Evolutionary conservation across 2,329 filamentous ascomycete species (phyloP).

Genomic region (Hypoxylon sp.): DNA sequence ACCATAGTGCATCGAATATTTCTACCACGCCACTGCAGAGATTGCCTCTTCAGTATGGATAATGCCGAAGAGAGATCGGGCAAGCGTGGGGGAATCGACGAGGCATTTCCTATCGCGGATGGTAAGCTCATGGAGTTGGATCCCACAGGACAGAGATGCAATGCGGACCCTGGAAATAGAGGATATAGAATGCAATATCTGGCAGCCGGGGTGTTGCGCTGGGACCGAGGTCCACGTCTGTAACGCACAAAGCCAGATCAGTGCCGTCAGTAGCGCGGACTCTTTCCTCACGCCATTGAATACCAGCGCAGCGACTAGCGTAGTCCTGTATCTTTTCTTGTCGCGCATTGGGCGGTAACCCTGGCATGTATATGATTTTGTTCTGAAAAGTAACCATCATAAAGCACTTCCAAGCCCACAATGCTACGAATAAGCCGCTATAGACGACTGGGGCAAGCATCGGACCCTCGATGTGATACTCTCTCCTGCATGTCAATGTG

Average conservation of each 20-base stretch:
- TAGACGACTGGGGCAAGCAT: slow-evolving; percentile 79
- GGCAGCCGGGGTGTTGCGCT: slow-evolving; percentile 30
- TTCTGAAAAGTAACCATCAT: slow-evolving; percentile 86
- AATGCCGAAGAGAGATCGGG: slow-evolving; percentile 70
- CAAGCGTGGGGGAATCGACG: slow-evolving; percentile 70
- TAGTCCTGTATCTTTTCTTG: slow-evolving; percentile 78
- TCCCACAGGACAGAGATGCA: slow-evolving; percentile 41
- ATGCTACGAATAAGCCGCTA: slow-evolving; percentile 71
- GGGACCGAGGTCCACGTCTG: slow-evolving; percentile 56
- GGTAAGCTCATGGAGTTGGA: slow-evolving; percentile 43
- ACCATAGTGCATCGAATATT: slow-evolving; percentile 63
- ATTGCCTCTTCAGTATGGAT: slow-evolving; percentile 59
- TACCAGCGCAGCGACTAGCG: slow-evolving; percentile 68
- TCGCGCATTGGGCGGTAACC: slow-evolving; percentile 78
- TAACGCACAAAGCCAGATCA: slow-evolving; percentile 72
- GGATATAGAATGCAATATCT: slow-evolving; percentile 64
- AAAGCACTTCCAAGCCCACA: slow-evolving; percentile 77
- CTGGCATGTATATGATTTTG: slow-evolving; percentile 86
- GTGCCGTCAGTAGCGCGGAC: slow-evolving; percentile 76
- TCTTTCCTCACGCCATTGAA: slow-evolving; percentile 77
- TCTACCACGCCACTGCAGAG: slow-evolving; percentile 51
- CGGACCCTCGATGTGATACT: slow-evolving; percentile 58
- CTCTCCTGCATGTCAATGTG: slow-evolving; percentile 48
- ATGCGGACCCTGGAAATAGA: slow-evolving; percentile 69
- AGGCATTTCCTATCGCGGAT: slow-evolving; percentile 67